phyloP scores from a whole-genome alignment of 495 filamentous ascomycete species.

The Letharia lupina region DNA sequence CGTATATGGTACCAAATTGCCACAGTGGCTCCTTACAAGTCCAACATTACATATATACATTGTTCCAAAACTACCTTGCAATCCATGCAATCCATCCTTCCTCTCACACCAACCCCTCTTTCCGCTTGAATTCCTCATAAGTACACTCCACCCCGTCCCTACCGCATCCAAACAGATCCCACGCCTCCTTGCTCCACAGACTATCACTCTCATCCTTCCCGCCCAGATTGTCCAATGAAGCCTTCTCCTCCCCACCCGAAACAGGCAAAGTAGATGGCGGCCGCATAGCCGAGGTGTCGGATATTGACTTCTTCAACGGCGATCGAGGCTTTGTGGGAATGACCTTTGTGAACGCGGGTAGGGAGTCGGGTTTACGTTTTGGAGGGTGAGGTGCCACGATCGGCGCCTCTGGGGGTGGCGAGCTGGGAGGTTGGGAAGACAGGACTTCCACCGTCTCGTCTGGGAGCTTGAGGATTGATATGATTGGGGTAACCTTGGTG shows the following conservation, averaged over 20 bases:
- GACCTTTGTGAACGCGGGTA: conserved; percentile 1
- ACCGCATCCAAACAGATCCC: conserved; percentile 50
- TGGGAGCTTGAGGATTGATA: background rate
- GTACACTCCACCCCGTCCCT: conserved; percentile 24
- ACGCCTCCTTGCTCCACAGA: conserved; percentile 52
- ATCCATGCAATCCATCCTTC: background rate
- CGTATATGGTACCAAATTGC: conserved; percentile 3
- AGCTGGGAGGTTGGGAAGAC: background rate
- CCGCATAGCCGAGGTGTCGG: conserved; percentile 11
- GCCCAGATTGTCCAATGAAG: too few relatives aligned
- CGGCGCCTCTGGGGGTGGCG: background rate
- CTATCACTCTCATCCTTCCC: background rate
- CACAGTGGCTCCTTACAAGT: background rate
- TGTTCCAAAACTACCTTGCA: background rate
- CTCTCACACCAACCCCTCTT: conserved; percentile 8
- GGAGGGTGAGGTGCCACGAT: background rate
- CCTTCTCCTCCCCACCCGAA: background rate
- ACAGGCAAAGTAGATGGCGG: background rate
- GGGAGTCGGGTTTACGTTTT: conserved; percentile 1
- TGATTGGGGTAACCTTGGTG: background rate
- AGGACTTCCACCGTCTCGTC: background rate
- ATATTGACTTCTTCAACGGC: conserved; percentile 2
- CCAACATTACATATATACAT: background rate
- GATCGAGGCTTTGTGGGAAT: conserved; percentile 15
- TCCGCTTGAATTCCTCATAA: conserved; percentile 16